A percentile compares a stretch with the other conserved stretches of the same genome.
Evolutionary conservation across 305 asterid genomes (phyloP).

Genomic region (Stenogyne calaminthoides): DNA sequence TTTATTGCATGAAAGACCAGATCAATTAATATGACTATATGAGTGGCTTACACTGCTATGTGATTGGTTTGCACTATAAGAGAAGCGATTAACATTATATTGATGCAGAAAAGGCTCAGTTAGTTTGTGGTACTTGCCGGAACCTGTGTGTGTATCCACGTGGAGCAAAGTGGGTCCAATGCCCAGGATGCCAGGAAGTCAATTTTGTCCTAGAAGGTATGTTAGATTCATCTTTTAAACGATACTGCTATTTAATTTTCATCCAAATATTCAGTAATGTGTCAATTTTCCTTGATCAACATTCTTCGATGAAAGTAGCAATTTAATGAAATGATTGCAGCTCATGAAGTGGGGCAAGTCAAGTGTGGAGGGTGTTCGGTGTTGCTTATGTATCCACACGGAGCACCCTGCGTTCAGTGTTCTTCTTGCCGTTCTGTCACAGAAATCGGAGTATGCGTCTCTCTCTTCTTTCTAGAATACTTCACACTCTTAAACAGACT

Average conservation of each 20-base stretch:
- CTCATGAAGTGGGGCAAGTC: conserved; percentile 87
- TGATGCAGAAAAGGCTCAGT: conserved; percentile 72
- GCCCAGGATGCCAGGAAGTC: conserved; percentile 81
- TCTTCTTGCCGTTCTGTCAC: conserved; percentile 74
- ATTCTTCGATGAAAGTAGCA: conserved; percentile 2
- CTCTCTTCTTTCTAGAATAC: conserved; percentile 23
- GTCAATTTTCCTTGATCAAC: conserved; percentile 11
- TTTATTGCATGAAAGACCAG: background rate
- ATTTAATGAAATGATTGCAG: conserved; percentile 42
- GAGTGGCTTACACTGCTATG: background rate
- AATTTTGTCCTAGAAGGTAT: conserved; percentile 97
- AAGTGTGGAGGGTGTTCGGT: conserved; percentile 75
- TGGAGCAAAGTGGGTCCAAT: conserved; percentile 80
- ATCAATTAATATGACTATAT: background rate
- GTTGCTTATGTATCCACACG: conserved; percentile 85
- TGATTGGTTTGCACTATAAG: background rate
- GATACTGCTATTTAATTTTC: conserved; percentile 3
- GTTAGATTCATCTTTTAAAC: conserved; percentile 36
- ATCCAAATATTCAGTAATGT: background rate
- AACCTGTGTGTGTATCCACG: conserved; percentile 74
- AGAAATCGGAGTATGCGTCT: conserved; percentile 68
- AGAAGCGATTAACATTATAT: background rate
- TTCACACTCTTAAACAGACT: background rate
- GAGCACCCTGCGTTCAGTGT: conserved; percentile 78
- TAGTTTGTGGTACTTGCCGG: conserved; percentile 93